phyloP scores from a whole-genome alignment of 176 grass and related monocot genomes.

The Avena sativa region DNA sequence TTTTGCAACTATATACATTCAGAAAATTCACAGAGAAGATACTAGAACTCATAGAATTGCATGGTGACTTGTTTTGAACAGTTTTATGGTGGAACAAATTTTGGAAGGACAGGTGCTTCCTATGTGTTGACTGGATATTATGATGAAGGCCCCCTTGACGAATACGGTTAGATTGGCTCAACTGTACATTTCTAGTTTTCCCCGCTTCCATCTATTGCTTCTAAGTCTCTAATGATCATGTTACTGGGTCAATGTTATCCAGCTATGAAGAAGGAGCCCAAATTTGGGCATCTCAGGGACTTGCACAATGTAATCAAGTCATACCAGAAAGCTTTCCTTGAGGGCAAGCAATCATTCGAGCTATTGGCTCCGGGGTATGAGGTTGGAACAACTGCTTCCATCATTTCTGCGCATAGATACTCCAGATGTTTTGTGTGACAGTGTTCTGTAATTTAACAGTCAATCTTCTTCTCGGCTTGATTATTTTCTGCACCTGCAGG shows the following conservation, averaged over 20 bases:
- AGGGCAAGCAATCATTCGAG: conserved; percentile 58
- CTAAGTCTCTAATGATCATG: conserved; percentile 16
- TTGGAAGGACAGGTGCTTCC: conserved; percentile 72
- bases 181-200: conserved; percentile 26
- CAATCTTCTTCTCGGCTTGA: conserved; percentile 24
- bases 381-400: conserved; percentile 51
- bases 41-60: conserved; percentile 19
- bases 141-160: conserved; percentile 90
- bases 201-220: conserved; percentile 5
- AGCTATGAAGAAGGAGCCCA: conserved; percentile 87
- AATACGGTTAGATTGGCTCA: conserved; percentile 67
- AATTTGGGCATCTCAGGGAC: conserved; percentile 86
- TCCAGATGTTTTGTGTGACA: conserved; percentile 10
- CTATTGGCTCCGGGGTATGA: conserved; percentile 65
- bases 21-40: background rate
- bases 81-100: conserved; percentile 99
- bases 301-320: conserved; percentile 75
- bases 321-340: conserved; percentile 74
- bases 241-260: conserved; percentile 33
- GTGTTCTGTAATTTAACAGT: conserved; percentile 8
- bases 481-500: conserved; percentile 58
- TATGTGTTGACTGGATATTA: conserved; percentile 89
- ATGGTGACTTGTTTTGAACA: conserved; percentile 35
- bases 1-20: background rate
- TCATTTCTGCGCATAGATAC: conserved; percentile 21